These are phyloP conservation scores for Trametes polyzona DNA, from an alignment of 1,284 basidiomycete genomes.

Conservation along the genomic window DNA sequence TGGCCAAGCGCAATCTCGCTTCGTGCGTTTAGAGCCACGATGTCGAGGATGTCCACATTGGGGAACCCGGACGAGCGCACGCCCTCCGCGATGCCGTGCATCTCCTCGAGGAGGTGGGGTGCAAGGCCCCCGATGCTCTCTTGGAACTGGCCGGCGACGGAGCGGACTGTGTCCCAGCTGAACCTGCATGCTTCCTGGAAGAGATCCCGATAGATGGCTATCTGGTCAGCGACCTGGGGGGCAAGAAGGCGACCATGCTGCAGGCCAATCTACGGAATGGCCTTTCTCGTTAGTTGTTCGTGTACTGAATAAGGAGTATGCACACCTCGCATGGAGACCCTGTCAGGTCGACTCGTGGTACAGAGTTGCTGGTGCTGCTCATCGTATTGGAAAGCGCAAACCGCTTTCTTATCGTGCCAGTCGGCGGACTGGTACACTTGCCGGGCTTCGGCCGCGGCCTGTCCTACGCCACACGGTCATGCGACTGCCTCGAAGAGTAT, in stretches of 20 bases:
- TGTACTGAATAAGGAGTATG: neutral
- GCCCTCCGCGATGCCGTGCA: slow-evolving; percentile 40
- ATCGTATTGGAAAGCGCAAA: no score
- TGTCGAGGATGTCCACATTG: slow-evolving; percentile 34
- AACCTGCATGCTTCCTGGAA: slow-evolving; percentile 38
- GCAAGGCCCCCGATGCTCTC: slow-evolving; percentile 31
- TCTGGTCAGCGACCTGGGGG: slow-evolving; percentile 35
- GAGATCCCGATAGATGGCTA: slow-evolving; percentile 37
- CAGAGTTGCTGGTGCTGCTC: no score
- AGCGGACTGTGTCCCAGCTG: slow-evolving; percentile 37
- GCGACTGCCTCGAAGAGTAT: no score
- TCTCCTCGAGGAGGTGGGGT: slow-evolving; percentile 39
- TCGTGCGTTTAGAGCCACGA: slow-evolving; percentile 41
- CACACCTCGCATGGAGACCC: no score
- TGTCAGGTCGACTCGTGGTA: no score
- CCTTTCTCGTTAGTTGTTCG: neutral
- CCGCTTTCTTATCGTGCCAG: no score
- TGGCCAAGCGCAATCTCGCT: slow-evolving; percentile 43
- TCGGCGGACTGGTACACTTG: no score
- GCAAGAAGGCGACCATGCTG: slow-evolving; percentile 36
- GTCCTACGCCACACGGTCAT: no score
- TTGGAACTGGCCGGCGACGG: slow-evolving; percentile 33
- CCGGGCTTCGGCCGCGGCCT: no score
- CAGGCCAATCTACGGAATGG: slow-evolving; percentile 38
- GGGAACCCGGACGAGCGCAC: slow-evolving; percentile 15